A percentile compares a stretch with the other conserved stretches of the same genome.
phyloP scores from a whole-genome alignment of 306 rosid genomes.

The Cercis canadensis region DNA sequence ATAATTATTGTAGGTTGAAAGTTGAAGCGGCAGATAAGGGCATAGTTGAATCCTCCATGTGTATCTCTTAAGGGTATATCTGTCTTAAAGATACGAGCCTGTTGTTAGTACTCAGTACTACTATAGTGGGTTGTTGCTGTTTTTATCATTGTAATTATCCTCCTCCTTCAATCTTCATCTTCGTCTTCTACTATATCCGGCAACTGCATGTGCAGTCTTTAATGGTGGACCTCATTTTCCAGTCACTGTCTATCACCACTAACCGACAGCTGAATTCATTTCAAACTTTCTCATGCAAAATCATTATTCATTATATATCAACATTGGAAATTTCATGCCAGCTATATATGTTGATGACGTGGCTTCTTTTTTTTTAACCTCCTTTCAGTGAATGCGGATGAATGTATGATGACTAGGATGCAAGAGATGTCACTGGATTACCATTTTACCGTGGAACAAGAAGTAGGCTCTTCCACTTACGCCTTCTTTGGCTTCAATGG shows the following conservation, averaged over 20 bases:
- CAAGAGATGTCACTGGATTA: conserved; percentile 98
- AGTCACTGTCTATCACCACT: conserved; percentile 55
- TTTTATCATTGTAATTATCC: conserved; percentile 41
- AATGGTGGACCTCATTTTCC: conserved; percentile 61
- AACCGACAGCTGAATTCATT: conserved; percentile 50
- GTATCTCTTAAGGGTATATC: conserved; percentile 4
- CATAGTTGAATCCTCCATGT: neutral
- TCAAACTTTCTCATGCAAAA: conserved; percentile 28
- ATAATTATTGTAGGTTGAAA: conserved; percentile 25
- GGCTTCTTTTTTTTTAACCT: neutral
- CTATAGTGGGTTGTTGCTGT: neutral
- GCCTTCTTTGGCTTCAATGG: conserved; percentile 91
- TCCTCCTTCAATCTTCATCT: conserved; percentile 18
- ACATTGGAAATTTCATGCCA: conserved; percentile 24
- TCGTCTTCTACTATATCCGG: conserved; percentile 37
- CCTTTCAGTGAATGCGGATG: conserved; percentile 73
- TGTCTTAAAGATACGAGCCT: neutral
- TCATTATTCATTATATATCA: conserved; percentile 16
- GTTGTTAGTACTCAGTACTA: neutral
- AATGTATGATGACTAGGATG: conserved; percentile 90
- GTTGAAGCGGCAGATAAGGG: no score
- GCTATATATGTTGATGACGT: conserved; percentile 30
- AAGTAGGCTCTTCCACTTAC: conserved; percentile 86
- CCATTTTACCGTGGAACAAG: conserved; percentile 92
- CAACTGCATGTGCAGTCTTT: conserved; percentile 67